Base-by-base conservation (phyloP, 805 yeast species). In the Candida ficus region DNA sequence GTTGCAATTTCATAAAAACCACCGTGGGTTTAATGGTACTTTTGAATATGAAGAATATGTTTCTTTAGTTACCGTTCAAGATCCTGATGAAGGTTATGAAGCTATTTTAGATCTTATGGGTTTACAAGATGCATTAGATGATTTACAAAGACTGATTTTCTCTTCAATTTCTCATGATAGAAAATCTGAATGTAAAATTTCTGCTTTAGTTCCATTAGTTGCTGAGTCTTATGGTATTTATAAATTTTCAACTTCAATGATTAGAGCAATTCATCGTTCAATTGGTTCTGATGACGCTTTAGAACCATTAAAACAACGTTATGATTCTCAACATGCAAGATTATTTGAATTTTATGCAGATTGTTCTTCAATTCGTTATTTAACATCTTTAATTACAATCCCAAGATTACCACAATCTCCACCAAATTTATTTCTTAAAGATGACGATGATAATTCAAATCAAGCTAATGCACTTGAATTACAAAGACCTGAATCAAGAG, bases 41-140 rank as follows among this genome's bases (percentile, higher is more conserved):
- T 91, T 91, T 62, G 99, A 91, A 59, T 93, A 91, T 58, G 95
- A 89, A 61, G 99, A 91, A 60, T 93, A 91, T 57, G 79, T 90
- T 33, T 86, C 96, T 4, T 70, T 91, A 49, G 76, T 86, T 43
- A 79, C 89, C 3, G 95, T 87, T 29, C 81, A 87, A 53, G 96
- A 91, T 60, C 97, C 97, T 6, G 89, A 91, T 57, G 96, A 89
- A 64, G 98, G 98, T 7, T 90, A 83, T 59, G 95, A 91, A 57
- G 80, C 95, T 1, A 78, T 91, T 45, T 60, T 87, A 48, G 96
- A 88, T 58, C 68, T 91, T 53, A 81, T 88, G 86, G 77, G 78
- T 33, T 67, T 91, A 42, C 96, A 89, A 62, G 97, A 91, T 56
- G 68, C 78, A 17, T 76, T 89, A 39, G 91, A 86, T 57, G 83